A percentile compares a stretch with the other conserved stretches of the same genome.
These are phyloP conservation scores for Xylariaceae sp. DNA, from an alignment of 2,329 filamentous ascomycete genomes.

Conservation along the genomic window DNA sequence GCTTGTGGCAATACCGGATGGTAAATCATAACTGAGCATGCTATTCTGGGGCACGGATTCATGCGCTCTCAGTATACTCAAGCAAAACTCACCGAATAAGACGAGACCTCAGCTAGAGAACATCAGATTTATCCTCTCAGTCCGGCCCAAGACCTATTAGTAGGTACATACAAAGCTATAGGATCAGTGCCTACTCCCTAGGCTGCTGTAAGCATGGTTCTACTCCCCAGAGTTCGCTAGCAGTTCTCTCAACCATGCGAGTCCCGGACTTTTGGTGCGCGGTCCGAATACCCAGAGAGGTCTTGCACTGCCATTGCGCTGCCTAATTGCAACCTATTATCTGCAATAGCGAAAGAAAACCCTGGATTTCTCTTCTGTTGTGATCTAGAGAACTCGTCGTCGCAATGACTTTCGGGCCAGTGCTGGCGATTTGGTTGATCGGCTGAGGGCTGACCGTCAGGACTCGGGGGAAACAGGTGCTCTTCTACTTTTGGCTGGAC, in stretches of 20 bases:
- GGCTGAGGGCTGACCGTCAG: background rate
- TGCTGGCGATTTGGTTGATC: background rate
- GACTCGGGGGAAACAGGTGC: background rate
- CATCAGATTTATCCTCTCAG: too few relatives aligned
- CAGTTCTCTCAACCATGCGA: constrained; percentile 5
- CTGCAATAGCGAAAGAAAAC: constrained; percentile 7
- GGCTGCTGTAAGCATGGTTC: background rate
- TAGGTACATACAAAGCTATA: background rate
- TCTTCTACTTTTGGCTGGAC: background rate
- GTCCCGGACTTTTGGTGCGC: background rate
- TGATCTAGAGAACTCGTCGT: constrained; percentile 9
- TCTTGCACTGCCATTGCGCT: background rate
- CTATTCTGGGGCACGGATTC: background rate
- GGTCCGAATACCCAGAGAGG: background rate
- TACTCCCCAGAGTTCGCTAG: background rate
- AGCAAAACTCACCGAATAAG: too few relatives aligned
- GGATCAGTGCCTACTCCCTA: background rate
- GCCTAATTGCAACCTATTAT: background rate
- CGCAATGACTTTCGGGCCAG: background rate
- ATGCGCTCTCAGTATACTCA: too few relatives aligned
- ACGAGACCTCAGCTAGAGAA: too few relatives aligned
- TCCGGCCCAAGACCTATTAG: background rate
- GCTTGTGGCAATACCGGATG: background rate
- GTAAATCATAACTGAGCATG: background rate
- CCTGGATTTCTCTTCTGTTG: constrained; percentile 5